Conservation (phyloP, 2,329 filamentous ascomycete genomes). For the Zymoseptoria tritici region DNA sequence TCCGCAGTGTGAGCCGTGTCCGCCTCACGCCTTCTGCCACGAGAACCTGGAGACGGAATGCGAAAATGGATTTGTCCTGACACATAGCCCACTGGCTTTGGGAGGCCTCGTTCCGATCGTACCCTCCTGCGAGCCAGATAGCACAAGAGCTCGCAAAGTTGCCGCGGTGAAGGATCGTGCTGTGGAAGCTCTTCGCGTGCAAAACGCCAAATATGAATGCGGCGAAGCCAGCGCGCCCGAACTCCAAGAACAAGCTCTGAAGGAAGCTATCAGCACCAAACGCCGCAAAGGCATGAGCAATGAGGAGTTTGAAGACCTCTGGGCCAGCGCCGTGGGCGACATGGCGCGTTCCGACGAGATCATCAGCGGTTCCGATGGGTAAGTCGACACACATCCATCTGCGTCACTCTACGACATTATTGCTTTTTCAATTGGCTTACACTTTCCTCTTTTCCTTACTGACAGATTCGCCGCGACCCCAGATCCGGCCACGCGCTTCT, state of each 20-base stretch:
- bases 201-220: constrained; percentile 85
- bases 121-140: constrained; percentile 90
- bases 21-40: constrained; percentile 83
- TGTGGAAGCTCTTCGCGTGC: constrained; percentile 76
- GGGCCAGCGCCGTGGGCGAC: constrained; percentile 65
- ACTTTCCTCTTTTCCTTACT: constrained; percentile 46
- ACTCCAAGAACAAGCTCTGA: constrained; percentile 62
- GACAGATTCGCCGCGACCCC: constrained; percentile 71
- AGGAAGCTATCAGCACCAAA: constrained; percentile 66
- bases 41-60: constrained; percentile 69
- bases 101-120: constrained; percentile 75
- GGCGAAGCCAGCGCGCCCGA: constrained; percentile 64
- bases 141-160: constrained; percentile 80
- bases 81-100: constrained; percentile 74
- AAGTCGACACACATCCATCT: constrained; percentile 35
- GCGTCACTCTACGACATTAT: constrained; percentile 7
- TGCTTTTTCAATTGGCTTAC: constrained; percentile 10
- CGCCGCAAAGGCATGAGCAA: constrained; percentile 76
- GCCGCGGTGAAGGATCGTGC: constrained; percentile 82
- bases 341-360: constrained; percentile 58
- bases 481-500: constrained; percentile 53
- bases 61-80: constrained; percentile 78
- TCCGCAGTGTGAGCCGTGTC: constrained; percentile 84
- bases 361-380: constrained; percentile 49
- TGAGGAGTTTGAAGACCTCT: constrained; percentile 86